phyloP scores from a whole-genome alignment of 441 rosid genomes.

The Jatropha podagrica region DNA sequence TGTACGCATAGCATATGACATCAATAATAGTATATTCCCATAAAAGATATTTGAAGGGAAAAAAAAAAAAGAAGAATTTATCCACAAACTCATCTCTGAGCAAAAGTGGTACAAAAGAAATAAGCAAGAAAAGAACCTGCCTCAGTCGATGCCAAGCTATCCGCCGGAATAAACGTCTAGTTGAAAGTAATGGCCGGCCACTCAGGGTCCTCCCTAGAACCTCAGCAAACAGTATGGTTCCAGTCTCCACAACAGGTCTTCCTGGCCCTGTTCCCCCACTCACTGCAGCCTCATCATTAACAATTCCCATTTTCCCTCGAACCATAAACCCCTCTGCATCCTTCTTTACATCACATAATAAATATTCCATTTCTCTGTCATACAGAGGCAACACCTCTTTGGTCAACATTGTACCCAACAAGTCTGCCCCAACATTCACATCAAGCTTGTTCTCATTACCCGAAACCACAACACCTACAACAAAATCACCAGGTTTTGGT shows the following conservation, averaged over 20 bases:
- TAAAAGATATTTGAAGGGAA: neutral
- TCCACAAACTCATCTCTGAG: neutral
- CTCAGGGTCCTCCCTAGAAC: conserved; percentile 89
- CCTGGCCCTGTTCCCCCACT: conserved; percentile 45
- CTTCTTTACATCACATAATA: conserved; percentile 64
- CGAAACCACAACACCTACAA: conserved; percentile 89
- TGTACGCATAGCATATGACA: neutral
- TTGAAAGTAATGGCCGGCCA: conserved; percentile 86
- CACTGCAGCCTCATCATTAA: conserved; percentile 56
- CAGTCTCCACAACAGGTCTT: conserved; percentile 82
- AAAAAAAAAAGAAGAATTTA: neutral
- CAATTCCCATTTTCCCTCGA: conserved; percentile 80
- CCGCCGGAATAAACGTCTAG: conserved; percentile 61
- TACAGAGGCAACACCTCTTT: conserved; percentile 89
- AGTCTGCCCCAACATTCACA: conserved; percentile 79
- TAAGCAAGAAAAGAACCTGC: conserved; percentile 85
- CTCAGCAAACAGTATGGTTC: conserved; percentile 82
- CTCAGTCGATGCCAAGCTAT: conserved; percentile 95
- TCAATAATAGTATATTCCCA: neutral
- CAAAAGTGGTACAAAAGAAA: conserved; percentile 14
- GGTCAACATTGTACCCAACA: conserved; percentile 87
- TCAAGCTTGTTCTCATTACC: conserved; percentile 94
- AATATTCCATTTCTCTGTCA: conserved; percentile 62
- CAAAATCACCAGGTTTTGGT: conserved; percentile 80
- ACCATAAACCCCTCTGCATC: conserved; percentile 57